Evolutionary conservation across 257 asterid species (phyloP).

Genomic region (Cruciata laevipes): DNA sequence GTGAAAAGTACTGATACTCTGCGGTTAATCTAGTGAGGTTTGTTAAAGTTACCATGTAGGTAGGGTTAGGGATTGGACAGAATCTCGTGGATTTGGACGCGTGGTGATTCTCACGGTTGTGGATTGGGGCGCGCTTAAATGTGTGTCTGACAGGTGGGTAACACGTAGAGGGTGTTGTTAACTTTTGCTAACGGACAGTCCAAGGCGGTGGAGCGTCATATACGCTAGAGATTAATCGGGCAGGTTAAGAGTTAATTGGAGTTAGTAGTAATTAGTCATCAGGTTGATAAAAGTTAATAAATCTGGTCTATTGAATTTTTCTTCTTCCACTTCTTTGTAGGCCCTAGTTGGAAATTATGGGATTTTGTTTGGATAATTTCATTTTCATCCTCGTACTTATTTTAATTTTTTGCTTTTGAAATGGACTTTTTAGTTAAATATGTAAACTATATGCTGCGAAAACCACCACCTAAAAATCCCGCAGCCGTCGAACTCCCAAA

Average conservation of each 20-base stretch:
- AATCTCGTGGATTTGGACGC: constrained; percentile 9
- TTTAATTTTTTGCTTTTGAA: background rate
- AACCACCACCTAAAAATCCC: no score
- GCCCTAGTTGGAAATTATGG: background rate
- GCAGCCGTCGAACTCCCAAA: no score
- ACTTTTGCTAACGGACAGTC: constrained; percentile 29
- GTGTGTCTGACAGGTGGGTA: background rate
- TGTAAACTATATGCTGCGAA: no score
- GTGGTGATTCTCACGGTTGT: constrained; percentile 19
- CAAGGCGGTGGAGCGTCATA: constrained; percentile 40
- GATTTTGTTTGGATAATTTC: background rate
- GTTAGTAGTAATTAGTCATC: background rate
- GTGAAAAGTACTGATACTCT: constrained; percentile 12
- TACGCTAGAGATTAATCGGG: background rate
- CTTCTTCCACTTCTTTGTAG: background rate
- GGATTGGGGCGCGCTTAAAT: constrained; percentile 22
- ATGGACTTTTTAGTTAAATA: no score
- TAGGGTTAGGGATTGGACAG: background rate
- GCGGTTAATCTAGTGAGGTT: constrained; percentile 28
- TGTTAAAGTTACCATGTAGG: constrained; percentile 2
- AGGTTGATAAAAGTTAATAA: no score
- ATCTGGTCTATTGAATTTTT: background rate
- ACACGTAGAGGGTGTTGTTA: constrained; percentile 2
- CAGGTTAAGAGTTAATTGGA: no score
- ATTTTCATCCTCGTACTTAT: background rate